A percentile compares a stretch with the other conserved stretches of the same genome.
Conservation (phyloP, 371 early-diverging fungal genomes). For the Rhizopus microsporus region DNA sequence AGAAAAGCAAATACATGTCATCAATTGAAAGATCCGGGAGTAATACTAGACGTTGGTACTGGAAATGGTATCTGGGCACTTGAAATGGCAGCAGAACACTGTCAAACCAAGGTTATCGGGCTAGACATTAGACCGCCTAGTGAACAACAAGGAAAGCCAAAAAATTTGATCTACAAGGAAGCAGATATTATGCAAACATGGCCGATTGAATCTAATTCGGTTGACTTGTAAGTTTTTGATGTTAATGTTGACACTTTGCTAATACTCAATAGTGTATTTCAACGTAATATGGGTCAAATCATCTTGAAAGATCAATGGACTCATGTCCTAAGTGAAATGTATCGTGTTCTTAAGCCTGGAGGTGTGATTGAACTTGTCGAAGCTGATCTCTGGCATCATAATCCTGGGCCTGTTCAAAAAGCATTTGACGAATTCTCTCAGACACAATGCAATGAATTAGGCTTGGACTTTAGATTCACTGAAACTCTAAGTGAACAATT, state of each 20-base stretch:
- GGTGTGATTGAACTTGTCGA: slow-evolving; percentile 49
- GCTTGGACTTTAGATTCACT: slow-evolving; percentile 38
- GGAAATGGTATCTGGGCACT: slow-evolving; percentile 59
- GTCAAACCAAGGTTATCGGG: slow-evolving; percentile 49
- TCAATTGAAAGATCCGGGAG: slow-evolving; percentile 23
- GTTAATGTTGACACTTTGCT: neutral
- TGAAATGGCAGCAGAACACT: slow-evolving; percentile 58
- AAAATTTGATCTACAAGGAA: slow-evolving; percentile 38
- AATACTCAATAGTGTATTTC: slow-evolving; percentile 34
- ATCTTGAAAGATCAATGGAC: slow-evolving; percentile 42
- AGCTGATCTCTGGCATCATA: slow-evolving; percentile 45
- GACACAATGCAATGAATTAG: slow-evolving; percentile 33
- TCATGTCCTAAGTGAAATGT: slow-evolving; percentile 38
- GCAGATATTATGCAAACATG: slow-evolving; percentile 40
- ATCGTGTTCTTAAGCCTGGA: slow-evolving; percentile 43
- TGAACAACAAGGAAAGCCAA: slow-evolving; percentile 35
- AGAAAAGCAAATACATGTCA: slow-evolving; percentile 42
- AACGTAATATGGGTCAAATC: slow-evolving; percentile 40
- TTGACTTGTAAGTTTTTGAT: slow-evolving; percentile 42
- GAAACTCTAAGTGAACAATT: slow-evolving; percentile 25
- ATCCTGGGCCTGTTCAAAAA: slow-evolving; percentile 49
- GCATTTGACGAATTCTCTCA: slow-evolving; percentile 47
- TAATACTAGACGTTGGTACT: slow-evolving; percentile 54
- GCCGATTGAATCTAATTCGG: slow-evolving; percentile 38
- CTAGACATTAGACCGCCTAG: slow-evolving; percentile 51